Conservation (phyloP, 2,329 filamentous ascomycete genomes). For the Kalmusia sp. region DNA sequence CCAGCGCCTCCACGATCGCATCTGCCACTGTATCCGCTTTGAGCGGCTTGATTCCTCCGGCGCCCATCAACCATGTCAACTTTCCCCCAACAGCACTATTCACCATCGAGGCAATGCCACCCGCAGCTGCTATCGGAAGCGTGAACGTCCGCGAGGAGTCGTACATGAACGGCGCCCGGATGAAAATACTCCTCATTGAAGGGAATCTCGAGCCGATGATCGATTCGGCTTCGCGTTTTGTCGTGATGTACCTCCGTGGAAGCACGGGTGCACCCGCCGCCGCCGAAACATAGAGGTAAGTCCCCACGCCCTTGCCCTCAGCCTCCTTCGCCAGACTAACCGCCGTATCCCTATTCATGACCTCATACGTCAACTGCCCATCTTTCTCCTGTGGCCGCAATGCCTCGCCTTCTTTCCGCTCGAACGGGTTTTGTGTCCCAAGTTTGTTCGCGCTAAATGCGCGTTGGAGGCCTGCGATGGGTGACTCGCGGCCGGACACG, state of each 20-base stretch:
- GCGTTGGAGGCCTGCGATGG: constrained; percentile 77
- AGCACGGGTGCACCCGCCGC: constrained; percentile 85
- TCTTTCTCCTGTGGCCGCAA: constrained; percentile 71
- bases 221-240: constrained; percentile 89
- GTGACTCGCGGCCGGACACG: constrained; percentile 80
- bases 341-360: constrained; percentile 94
- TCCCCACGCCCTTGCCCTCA: constrained; percentile 65
- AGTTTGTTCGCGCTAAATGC: constrained; percentile 74
- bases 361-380: constrained; percentile 89
- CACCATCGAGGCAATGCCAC: constrained; percentile 75
- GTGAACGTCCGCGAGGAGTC: constrained; percentile 83
- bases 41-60: constrained; percentile 83
- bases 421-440: constrained; percentile 73
- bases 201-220: constrained; percentile 77
- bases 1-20: constrained; percentile 86
- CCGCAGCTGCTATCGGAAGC: constrained; percentile 80
- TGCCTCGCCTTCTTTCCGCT: constrained; percentile 62
- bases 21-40: constrained; percentile 88
- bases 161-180: constrained; percentile 88
- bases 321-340: constrained; percentile 83
- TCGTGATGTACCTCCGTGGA: constrained; percentile 84
- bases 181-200: constrained; percentile 77
- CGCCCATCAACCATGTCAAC: constrained; percentile 78
- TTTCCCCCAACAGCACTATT: constrained; percentile 80
- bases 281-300: constrained; percentile 89